phyloP scores from a whole-genome alignment of 768 basidiomycete species.

The Rhodotorula paludigena region DNA sequence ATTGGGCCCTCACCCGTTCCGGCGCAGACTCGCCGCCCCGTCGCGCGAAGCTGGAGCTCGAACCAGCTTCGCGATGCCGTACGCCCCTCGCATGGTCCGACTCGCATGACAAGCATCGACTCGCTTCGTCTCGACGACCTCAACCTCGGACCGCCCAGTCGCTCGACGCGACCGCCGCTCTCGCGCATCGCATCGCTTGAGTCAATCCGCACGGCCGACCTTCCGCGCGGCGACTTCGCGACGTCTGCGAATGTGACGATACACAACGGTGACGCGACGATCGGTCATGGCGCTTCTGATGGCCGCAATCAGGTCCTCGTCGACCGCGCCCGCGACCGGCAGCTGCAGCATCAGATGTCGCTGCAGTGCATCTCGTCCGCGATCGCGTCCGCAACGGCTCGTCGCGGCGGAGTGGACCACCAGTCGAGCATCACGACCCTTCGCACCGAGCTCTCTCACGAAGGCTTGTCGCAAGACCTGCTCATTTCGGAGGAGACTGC shows the following conservation, averaged over 20 bases:
- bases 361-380: conserved; percentile 42
- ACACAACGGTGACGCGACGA: too few relatives aligned
- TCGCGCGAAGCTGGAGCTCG: conserved; percentile 32
- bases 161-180: background rate
- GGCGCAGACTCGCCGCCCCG: conserved; percentile 1
- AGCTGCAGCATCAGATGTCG: conserved; percentile 41
- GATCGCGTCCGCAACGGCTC: conserved; percentile 41
- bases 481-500: background rate
- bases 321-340: conserved; percentile 26
- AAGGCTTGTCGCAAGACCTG: background rate
- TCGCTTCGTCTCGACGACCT: conserved; percentile 29
- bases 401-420: background rate
- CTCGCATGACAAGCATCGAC: conserved; percentile 29
- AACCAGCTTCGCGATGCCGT: conserved; percentile 7
- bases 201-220: conserved; percentile 19
- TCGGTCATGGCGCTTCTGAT: too few relatives aligned
- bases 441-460: background rate
- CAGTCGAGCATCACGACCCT: background rate
- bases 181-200: conserved; percentile 22
- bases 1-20: conserved; percentile 22
- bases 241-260: too few relatives aligned
- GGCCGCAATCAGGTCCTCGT: conserved; percentile 6
- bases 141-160: conserved; percentile 11
- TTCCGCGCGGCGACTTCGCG: background rate
- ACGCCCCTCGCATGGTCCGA: background rate